Conservation (phyloP, 2,329 filamentous ascomycete species). For the Parascedosporium putredinis region DNA sequence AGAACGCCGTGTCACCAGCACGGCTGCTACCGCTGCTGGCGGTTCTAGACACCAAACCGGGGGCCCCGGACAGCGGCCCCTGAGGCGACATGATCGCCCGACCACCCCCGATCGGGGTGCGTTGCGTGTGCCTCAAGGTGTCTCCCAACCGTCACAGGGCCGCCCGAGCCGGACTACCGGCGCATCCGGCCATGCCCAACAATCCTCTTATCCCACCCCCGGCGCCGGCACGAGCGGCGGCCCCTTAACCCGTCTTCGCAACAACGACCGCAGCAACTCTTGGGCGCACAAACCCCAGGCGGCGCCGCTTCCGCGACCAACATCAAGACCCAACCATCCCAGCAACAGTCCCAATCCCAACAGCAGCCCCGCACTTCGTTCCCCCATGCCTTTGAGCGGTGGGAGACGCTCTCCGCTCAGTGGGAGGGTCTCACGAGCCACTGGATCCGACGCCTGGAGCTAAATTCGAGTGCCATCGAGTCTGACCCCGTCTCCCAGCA, state of each 20-base stretch:
- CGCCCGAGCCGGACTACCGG: constrained; percentile 12
- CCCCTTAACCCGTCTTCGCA: constrained; percentile 8
- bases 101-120: constrained; percentile 10
- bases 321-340: not conserved
- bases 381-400: constrained; percentile 93
- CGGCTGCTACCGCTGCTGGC: constrained; percentile 38
- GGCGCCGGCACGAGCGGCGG: constrained; percentile 3
- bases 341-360: constrained; percentile 17
- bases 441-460: constrained; percentile 88
- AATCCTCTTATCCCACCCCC: constrained; percentile 7
- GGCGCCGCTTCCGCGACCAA: constrained; percentile 16
- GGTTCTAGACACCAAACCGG: constrained; percentile 13
- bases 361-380: constrained; percentile 57
- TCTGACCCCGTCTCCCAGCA: constrained; percentile 77
- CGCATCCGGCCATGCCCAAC: constrained; percentile 8
- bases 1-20: constrained; percentile 47
- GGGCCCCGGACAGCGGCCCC: constrained; percentile 18
- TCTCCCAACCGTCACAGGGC: constrained; percentile 11
- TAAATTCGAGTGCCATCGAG: constrained; percentile 78
- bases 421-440: constrained; percentile 97
- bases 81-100: constrained; percentile 8
- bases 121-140: not conserved
- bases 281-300: constrained; percentile 14
- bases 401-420: constrained; percentile 93
- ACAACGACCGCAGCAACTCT: constrained; percentile 12